A percentile compares a stretch with the other conserved stretches of the same genome.
These are phyloP conservation scores for Lactuca saligna DNA, from an alignment of 129 eudicot genomes.

Conservation along the genomic window DNA sequence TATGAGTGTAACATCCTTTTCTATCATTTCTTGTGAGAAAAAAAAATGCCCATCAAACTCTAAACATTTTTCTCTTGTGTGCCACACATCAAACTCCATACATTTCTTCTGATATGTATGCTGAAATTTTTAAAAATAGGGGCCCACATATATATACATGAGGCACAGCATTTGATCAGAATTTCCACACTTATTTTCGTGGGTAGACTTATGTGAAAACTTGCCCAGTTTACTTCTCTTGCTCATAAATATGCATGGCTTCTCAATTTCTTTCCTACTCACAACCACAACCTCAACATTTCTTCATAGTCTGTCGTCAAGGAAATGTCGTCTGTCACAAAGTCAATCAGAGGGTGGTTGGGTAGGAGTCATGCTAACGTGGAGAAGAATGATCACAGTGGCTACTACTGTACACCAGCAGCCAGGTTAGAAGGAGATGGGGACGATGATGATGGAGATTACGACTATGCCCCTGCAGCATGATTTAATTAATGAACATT, in stretches of 20 bases:
- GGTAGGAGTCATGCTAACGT: constrained; percentile 18
- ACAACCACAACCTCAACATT: neutral
- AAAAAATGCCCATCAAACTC: neutral
- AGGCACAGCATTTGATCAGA: constrained; percentile 17
- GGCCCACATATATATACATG: neutral
- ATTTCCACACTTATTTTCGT: constrained; percentile 34
- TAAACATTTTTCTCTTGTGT: neutral
- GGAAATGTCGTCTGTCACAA: constrained; percentile 23
- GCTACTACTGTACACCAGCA: constrained; percentile 15
- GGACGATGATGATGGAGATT: constrained; percentile 23
- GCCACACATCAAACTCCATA: neutral
- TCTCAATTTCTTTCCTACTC: neutral
- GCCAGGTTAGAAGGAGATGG: constrained; percentile 22
- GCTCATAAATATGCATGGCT: constrained; percentile 23
- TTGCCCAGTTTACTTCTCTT: neutral
- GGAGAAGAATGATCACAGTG: constrained; percentile 20
- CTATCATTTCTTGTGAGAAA: neutral
- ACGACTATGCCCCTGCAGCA: constrained; percentile 29
- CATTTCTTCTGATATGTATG: too few relatives aligned
- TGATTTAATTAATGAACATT: too few relatives aligned
- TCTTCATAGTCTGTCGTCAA: neutral
- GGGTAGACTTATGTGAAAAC: constrained; percentile 15
- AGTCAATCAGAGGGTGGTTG: neutral
- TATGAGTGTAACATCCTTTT: neutral
- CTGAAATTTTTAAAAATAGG: too few relatives aligned